Percentiles rank a stretch among this genome's conserved stretches.
Conservation (phyloP, 805 yeast genomes). For the Candida pseudoglaebosa region DNA sequence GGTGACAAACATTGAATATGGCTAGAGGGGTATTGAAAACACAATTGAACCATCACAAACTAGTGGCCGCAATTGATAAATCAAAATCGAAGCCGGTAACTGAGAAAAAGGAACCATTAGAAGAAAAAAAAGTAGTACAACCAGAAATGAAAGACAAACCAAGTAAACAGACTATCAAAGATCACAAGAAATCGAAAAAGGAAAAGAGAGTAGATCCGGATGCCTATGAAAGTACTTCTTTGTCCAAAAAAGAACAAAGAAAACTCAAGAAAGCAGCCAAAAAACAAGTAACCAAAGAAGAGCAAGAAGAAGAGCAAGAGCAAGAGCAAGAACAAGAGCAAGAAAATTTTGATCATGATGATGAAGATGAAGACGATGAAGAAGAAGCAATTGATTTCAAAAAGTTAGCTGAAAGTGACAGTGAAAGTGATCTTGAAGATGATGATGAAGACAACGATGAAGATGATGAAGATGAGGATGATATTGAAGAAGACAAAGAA, state of each 20-base stretch:
- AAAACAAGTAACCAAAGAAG: slow-evolving; percentile 16
- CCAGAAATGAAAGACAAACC: slow-evolving; percentile 7
- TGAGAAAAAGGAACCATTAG: slow-evolving; percentile 11
- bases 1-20: slow-evolving; percentile 15
- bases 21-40: slow-evolving; percentile 29
- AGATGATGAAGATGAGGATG: slow-evolving; percentile 30
- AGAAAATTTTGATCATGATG: too few relatives aligned
- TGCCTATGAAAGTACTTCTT: slow-evolving; percentile 45
- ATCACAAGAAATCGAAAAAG: slow-evolving; percentile 9
- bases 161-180: slow-evolving; percentile 8
- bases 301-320: slow-evolving; percentile 24
- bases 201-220: slow-evolving; percentile 15
- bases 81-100: slow-evolving; percentile 19
- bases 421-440: slow-evolving; percentile 38
- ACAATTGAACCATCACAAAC: slow-evolving; percentile 28
- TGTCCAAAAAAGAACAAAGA: slow-evolving; percentile 65
- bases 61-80: slow-evolving; percentile 20
- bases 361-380: slow-evolving; percentile 20
- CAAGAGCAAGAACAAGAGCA: slow-evolving; percentile 36
- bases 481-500: slow-evolving; percentile 42
- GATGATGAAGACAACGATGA: slow-evolving; percentile 28
- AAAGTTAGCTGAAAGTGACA: slow-evolving; percentile 53
- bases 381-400: slow-evolving; percentile 46
- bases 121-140: slow-evolving; percentile 9
- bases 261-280: slow-evolving; percentile 48